phyloP scores from a whole-genome alignment of 257 asterid genomes.

The Fraxinus quadrangulata region DNA sequence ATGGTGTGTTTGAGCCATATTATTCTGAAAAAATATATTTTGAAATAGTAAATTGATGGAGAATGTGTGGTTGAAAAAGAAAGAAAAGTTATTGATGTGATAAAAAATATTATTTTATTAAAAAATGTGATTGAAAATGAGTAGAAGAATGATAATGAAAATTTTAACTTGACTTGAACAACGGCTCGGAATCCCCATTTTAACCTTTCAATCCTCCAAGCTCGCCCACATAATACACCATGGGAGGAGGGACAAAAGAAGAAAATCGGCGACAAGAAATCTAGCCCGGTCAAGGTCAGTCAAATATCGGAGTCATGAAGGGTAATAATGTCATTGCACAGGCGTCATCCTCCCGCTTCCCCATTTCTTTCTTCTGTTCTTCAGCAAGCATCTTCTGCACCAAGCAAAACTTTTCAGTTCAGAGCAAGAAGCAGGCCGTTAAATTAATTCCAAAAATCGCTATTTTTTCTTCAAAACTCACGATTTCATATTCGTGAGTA shows the following conservation, averaged over 20 bases:
- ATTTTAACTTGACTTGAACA: no score
- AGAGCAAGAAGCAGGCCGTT: background rate
- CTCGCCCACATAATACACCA: background rate
- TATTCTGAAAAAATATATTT: no score
- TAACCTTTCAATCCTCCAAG: background rate
- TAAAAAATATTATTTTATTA: no score
- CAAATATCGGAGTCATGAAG: constrained; percentile 1
- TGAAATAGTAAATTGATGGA: no score
- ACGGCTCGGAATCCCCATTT: background rate
- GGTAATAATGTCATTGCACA: constrained; percentile 23
- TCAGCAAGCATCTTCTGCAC: constrained; percentile 34
- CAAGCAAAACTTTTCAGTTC: constrained; percentile 33
- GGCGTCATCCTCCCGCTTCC: constrained; percentile 27
- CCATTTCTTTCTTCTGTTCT: background rate
- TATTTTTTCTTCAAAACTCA: background rate
- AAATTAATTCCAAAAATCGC: background rate
- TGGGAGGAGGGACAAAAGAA: background rate
- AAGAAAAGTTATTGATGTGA: no score
- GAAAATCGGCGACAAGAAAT: background rate
- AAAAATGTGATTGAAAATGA: no score
- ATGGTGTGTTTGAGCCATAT: no score
- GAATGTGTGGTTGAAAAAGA: no score
- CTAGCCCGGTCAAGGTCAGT: background rate
- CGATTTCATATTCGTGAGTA: background rate
- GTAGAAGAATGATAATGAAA: no score